phyloP scores from a whole-genome alignment of 345 rosid species.

The Eucalyptus grandis region DNA sequence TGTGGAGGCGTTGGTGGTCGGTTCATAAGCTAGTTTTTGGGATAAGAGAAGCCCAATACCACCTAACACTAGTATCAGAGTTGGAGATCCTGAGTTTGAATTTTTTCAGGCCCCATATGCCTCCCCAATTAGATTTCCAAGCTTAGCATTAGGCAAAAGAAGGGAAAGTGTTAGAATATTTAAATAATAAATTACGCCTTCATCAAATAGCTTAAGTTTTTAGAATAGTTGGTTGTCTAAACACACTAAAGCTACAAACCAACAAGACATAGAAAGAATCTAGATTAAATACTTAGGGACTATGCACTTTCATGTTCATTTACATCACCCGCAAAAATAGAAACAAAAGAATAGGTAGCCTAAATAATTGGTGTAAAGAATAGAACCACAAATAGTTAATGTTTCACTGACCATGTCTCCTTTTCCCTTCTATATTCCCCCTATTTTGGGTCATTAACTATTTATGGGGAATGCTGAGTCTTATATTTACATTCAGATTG shows the following conservation, averaged over 20 bases:
- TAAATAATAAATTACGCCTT: too few species aligned
- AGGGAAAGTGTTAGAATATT: too few species aligned
- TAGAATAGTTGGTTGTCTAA: background rate
- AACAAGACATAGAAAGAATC: background rate
- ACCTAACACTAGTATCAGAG: too few species aligned
- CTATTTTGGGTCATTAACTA: background rate
- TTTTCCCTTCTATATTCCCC: background rate
- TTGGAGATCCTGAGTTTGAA: too few species aligned
- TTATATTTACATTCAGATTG: background rate
- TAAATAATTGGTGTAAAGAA: background rate
- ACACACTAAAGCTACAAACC: background rate
- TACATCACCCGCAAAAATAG: background rate
- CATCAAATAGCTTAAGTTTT: too few species aligned
- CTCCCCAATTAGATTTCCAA: too few species aligned
- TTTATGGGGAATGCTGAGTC: background rate
- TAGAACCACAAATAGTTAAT: background rate
- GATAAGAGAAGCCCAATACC: fast-evolving
- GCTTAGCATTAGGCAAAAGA: fast-evolving
- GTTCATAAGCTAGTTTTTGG: too few species aligned
- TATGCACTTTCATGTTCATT: background rate
- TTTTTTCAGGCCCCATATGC: too few species aligned
- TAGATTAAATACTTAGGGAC: background rate
- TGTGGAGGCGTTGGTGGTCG: fast-evolving
- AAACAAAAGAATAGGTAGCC: background rate
- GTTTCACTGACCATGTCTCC: background rate